Evolutionary conservation across 805 yeast genomes (phyloP), one percentile per base, ranked within the genome.

Genomic region (Candida adriatica): DNA sequence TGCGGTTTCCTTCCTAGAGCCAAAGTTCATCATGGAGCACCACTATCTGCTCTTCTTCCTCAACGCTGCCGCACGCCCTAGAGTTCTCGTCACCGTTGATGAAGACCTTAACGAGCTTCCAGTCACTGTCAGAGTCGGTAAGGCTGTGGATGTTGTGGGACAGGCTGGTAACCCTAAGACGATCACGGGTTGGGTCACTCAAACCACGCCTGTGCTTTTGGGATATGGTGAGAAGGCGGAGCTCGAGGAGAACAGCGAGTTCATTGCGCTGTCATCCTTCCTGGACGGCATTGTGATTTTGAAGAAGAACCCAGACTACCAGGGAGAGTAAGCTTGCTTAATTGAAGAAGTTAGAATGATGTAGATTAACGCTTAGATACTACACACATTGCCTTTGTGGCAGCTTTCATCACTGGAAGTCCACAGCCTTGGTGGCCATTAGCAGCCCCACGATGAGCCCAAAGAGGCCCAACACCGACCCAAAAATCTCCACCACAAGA

Each of bases 141-240:
- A 90, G 62, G 97, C 98, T 6, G 97, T 92, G 18, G 98, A 92
- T 56, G 86, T 88, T 24, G 97, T 92, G 41, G 99, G 98, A 20
- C 97, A 90, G 59, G 99, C 97, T 0, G 99, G 99, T 64, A 86
- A 85, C 48, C 99, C 98, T 29, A 92, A 92, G 68, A 88, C 96
- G 9, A 92, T 92, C 29, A 92, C 99, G 4, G 99, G 99, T 22
- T 92, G 98, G 98, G 97, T 92, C 14, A 92, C 99, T 2, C 98
- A 92, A 53, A 83, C 92, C 5, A 92, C 99, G 0, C 99, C 99
- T 1, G 99, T 92, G 14, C 66, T 92, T 47, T 68, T 92, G 35
- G 88, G 92, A 24, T 78, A 79, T 47, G 97, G 97, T 26, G 99
- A 92, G 59, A 72, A 96, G 41, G 99, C 98, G 0, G 99, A 92